Base-by-base conservation (phyloP, 345 rosid genomes). In the Eutrema heterophyllum region DNA sequence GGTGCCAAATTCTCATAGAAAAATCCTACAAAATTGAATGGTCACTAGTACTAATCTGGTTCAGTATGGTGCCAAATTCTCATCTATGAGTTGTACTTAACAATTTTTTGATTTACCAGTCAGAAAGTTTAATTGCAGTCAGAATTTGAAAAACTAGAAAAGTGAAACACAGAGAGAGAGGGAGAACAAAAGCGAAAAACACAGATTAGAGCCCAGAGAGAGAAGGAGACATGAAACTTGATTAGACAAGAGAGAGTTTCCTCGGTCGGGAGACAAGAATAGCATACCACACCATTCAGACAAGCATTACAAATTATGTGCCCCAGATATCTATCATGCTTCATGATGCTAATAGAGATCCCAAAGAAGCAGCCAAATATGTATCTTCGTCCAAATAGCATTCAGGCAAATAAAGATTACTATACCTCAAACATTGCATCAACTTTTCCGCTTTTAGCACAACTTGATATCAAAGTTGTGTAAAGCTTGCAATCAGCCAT, bases 381-480 rank as follows among this genome's bases (percentile, higher is more conserved):
- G 62, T 48, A 49, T 52, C 46, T n/a, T 52, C 38, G 27, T 16
- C 9, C 10, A 72, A 44, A 53, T 63, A 76, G 38, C 69, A 43
- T 41, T 56, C 64, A 70, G 64, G 45, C 8, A 77, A 35, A 67
- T 30, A 46, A 74, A 67, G 82, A 76, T 60, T 58, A 52, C 50
- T 77, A 52, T 83, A 93, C 97, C 85, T 91, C 93, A 78, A 91
- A 94, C 98, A 94, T 94, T 79, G 91, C 78, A 79, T 94, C 98
- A 21, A 94, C 97, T 87, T 89, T 89, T 68, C 97, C 92, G 64
- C 97, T 83, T 84, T 91, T 94, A 54, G 91, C 98, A 81, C 91
- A 91, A 52, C 95, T 86, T 73, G 98, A 88, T 82, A 94, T 91
- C 60, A 94, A 81, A 66, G 97, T 91, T 48, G 98, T 91, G 79